Conservation (phyloP, 2,329 filamentous ascomycete genomes). For the Aspergillus alliaceus region DNA sequence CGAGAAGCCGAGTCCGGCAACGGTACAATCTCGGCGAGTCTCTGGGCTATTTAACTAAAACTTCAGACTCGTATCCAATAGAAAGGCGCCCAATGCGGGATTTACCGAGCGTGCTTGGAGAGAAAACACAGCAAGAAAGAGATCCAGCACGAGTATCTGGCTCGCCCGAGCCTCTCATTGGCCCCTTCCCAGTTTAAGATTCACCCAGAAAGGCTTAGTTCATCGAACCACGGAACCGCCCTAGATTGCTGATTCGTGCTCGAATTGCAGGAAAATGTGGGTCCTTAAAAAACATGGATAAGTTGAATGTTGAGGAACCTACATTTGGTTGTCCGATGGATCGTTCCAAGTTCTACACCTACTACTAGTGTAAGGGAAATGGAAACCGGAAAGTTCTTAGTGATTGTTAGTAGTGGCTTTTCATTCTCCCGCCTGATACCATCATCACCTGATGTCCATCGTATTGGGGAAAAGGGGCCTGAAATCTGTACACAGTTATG, state of each 20-base stretch:
- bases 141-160: background rate
- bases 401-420: too few relatives aligned
- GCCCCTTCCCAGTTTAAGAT: background rate
- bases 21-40: conserved; percentile 13
- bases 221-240: background rate
- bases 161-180: conserved; percentile 1
- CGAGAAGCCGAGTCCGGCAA: background rate
- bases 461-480: too few relatives aligned
- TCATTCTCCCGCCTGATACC: background rate
- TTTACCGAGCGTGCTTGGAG: background rate
- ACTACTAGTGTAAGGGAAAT: too few relatives aligned
- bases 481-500: too few relatives aligned
- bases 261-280: too few relatives aligned
- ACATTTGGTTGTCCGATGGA: too few relatives aligned
- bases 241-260: too few relatives aligned
- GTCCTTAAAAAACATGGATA: too few relatives aligned
- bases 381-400: too few relatives aligned
- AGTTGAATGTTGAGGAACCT: too few relatives aligned
- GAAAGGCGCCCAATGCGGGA: background rate
- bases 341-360: too few relatives aligned
- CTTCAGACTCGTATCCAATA: background rate
- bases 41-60: background rate
- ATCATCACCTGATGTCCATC: too few relatives aligned
- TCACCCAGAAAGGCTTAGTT: background rate
- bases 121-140: background rate